A percentile compares a stretch with the other conserved stretches of the same genome.
Evolutionary conservation across 345 rosid species (phyloP).

Genomic region (Bruguiera gymnorhiza): DNA sequence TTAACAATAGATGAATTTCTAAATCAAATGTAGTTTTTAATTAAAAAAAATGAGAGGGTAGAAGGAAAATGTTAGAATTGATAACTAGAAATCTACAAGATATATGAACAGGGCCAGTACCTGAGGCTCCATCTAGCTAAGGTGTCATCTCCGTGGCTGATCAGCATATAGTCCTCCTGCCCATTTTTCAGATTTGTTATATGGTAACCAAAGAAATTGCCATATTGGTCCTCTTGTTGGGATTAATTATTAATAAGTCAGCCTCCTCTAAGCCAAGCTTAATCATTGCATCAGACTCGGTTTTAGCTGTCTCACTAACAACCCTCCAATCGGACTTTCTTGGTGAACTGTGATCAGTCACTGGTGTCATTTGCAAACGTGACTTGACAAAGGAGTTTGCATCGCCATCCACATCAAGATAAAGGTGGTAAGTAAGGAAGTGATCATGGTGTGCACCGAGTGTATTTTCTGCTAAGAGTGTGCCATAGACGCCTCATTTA

Average conservation of each 20-base stretch:
- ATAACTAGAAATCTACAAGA: no score
- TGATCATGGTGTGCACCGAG: conserved; percentile 50
- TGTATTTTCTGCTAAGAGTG: conserved; percentile 43
- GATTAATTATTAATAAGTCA: conserved; percentile 42
- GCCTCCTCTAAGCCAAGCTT: conserved; percentile 22
- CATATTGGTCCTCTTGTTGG: conserved; percentile 36
- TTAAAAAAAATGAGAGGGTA: neutral
- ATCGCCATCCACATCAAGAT: conserved; percentile 51
- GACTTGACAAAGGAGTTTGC: conserved; percentile 42
- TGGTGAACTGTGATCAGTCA: conserved; percentile 16
- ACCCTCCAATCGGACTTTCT: conserved; percentile 52
- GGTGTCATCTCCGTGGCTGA: conserved; percentile 44
- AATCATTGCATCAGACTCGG: conserved; percentile 40
- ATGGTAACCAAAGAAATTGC: conserved; percentile 43
- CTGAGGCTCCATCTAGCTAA: conserved; percentile 39
- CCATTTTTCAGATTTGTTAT: conserved; percentile 49
- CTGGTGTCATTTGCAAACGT: conserved; percentile 31
- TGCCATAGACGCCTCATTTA: conserved; percentile 39
- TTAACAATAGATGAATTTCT: neutral
- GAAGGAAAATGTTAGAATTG: no score
- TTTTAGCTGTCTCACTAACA: conserved; percentile 32
- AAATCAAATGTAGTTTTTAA: neutral
- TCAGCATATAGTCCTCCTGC: conserved; percentile 41
- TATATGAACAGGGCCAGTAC: conserved; percentile 9
- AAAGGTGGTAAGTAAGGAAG: conserved; percentile 44